Evolutionary conservation across 2,329 filamentous ascomycete species (phyloP), one percentile per base, ranked within the genome.

Genomic region (Aureobasidium zeae): DNA sequence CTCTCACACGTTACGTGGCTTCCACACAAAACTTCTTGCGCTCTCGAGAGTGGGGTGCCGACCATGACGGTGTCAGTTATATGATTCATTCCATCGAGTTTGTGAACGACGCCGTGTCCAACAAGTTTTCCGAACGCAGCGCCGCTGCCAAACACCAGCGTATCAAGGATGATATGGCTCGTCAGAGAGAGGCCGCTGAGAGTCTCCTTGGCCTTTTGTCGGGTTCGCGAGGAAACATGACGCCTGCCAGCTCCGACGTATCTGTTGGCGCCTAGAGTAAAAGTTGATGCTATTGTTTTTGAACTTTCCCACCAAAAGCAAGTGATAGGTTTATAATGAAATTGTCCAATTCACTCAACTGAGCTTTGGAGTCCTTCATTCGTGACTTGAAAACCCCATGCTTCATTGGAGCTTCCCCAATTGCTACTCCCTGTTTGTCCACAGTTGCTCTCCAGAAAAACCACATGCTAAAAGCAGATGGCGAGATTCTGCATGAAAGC

Each of bases 1-100:
- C 77, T 1, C 68, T 98, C 3, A 73, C 86, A 50, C 78, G 77
- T 48, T 98, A 96, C 58, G 70, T 76, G 0, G 77, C 79, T 5
- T 82, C 78, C 0, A 82, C 82, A 1, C 75, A 86, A 31, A 86
- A 83, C 55, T 89, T 89, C 3, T 76, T 98, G 45, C 80, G 79
- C 52, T 93, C 85, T 51, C 78, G 87, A 20, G 77, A 82, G 48
- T 95, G 87, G 71, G 82, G 78, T 5, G 75, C 73, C 17, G 71
- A 66, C 19, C 87, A 95, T 57, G 87, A 94, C 53, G 88, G 88
- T 2, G 76, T 94, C 61, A 94, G 87, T 59, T 96, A 85, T 63
- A 86, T 83, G 72, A 76, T 98, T 35, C 72, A 79, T 49, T 77
- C 79, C 41, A 75, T 94, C 9, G 79, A 86, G 41, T 96, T 88